A percentile compares a stretch with the other conserved stretches of the same genome.
Conservation (phyloP, 1,284 basidiomycete genomes). For the Melampsora abietis-canadensis region DNA sequence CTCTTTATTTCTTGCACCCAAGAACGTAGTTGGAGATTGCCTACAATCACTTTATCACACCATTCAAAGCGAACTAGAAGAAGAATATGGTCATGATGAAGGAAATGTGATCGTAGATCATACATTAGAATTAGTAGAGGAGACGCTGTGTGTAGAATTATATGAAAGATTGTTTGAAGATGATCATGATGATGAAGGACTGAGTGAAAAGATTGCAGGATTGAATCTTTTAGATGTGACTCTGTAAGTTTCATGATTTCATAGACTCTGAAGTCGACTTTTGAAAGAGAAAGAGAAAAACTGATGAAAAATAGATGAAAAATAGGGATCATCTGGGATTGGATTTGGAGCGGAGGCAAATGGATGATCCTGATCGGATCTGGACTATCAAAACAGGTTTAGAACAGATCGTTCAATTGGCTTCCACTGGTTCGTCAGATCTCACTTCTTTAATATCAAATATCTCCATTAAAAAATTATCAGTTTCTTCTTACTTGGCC, state of each 20-base stretch:
- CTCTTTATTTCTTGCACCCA: conserved; percentile 20
- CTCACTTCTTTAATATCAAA: background rate
- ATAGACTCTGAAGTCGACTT: background rate
- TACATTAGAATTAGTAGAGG: conserved; percentile 38
- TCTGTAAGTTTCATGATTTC: conserved; percentile 22
- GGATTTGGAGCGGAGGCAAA: conserved; percentile 41
- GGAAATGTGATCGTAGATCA: conserved; percentile 32
- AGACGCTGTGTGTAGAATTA: conserved; percentile 30
- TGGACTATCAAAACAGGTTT: conserved; percentile 15
- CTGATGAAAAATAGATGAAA: background rate
- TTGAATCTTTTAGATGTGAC: conserved; percentile 29
- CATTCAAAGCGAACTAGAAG: conserved; percentile 17
- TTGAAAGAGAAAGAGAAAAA: background rate
- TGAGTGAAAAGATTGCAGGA: conserved; percentile 26
- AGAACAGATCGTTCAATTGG: conserved; percentile 20
- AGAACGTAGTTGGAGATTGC: conserved; percentile 9
- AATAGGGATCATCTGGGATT: conserved; percentile 38
- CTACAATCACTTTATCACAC: conserved; percentile 28
- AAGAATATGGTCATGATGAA: conserved; percentile 18
- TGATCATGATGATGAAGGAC: conserved; percentile 16
- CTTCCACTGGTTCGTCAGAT: conserved; percentile 23
- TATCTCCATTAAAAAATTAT: background rate
- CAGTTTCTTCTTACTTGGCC: background rate
- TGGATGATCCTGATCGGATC: conserved; percentile 40
- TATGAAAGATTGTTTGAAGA: conserved; percentile 40